phyloP scores from a whole-genome alignment of 176 grass and related monocot species.

The Hordeum marinum region DNA sequence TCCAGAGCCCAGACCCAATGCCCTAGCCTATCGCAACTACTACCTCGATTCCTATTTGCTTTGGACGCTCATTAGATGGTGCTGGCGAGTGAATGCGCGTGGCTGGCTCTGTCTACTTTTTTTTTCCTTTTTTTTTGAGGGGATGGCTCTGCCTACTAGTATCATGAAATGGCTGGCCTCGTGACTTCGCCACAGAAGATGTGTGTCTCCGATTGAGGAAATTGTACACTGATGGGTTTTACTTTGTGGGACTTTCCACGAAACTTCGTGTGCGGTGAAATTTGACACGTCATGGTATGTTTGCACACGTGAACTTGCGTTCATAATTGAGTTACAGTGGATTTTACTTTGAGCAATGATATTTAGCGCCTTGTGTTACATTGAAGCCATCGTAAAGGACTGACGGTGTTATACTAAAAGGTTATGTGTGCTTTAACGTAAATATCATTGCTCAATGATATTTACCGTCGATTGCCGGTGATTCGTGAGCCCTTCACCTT shows the following conservation, averaged over 20 bases:
- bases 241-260: not conserved
- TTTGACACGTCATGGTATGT: not conserved
- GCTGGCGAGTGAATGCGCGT: not conserved
- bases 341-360: not conserved
- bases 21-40: not conserved
- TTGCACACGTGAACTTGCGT: not conserved
- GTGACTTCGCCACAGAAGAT: not conserved
- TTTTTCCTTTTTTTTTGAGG: no score
- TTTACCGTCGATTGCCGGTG: no score
- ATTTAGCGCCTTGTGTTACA: no score
- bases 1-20: no score
- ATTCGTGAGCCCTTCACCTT: no score
- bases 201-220: not conserved
- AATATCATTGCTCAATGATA: no score
- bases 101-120: not conserved
- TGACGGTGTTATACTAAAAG: no score
- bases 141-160: not conserved
- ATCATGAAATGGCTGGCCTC: slow-evolving; percentile 6
- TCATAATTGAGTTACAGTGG: not conserved
- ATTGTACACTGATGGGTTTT: not conserved
- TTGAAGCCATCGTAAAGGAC: no score
- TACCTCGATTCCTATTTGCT: not conserved
- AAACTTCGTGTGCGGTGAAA: not conserved
- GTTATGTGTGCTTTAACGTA: no score
- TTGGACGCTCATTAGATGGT: no score